Conservation (phyloP, 352 stramenopile species). For the Pythium pectinolyticum region DNA sequence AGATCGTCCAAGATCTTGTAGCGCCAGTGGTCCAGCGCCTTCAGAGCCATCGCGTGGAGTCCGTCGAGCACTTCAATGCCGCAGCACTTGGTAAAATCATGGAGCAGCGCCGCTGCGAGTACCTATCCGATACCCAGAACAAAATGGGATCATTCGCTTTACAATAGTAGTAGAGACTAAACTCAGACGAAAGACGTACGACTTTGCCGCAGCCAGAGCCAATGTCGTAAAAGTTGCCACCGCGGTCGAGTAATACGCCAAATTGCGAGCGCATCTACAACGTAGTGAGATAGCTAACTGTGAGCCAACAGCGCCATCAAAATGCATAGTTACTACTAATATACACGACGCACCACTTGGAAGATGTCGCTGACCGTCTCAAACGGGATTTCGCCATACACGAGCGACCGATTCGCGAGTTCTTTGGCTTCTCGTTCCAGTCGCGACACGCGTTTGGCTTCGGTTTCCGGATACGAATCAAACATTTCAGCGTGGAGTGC, state of each 20-base stretch:
- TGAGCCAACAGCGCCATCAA: background rate
- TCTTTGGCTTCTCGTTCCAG: slow-evolving; percentile 69
- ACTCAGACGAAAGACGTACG: slow-evolving; percentile 27
- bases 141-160: background rate
- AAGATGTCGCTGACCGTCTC: slow-evolving; percentile 57
- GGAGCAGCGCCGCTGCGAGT: slow-evolving; percentile 56
- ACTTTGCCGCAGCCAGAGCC: slow-evolving; percentile 75
- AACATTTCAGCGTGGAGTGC: slow-evolving; percentile 56
- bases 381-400: slow-evolving; percentile 69
- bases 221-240: slow-evolving; percentile 71
- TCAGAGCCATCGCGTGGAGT: slow-evolving; percentile 58
- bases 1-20: slow-evolving; percentile 62
- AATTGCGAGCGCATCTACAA: slow-evolving; percentile 59
- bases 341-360: slow-evolving; percentile 42
- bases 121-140: slow-evolving; percentile 29
- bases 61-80: slow-evolving; percentile 66
- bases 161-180: background rate
- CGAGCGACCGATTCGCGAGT: slow-evolving; percentile 58
- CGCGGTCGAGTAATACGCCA: slow-evolving; percentile 55
- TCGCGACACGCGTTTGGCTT: slow-evolving; percentile 58
- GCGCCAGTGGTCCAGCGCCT: slow-evolving; percentile 63
- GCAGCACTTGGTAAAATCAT: slow-evolving; percentile 67
- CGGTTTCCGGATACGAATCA: slow-evolving; percentile 39
- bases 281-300: background rate
- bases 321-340: no score